Conservation (phyloP, 768 basidiomycete species). For the Mycena metata region DNA sequence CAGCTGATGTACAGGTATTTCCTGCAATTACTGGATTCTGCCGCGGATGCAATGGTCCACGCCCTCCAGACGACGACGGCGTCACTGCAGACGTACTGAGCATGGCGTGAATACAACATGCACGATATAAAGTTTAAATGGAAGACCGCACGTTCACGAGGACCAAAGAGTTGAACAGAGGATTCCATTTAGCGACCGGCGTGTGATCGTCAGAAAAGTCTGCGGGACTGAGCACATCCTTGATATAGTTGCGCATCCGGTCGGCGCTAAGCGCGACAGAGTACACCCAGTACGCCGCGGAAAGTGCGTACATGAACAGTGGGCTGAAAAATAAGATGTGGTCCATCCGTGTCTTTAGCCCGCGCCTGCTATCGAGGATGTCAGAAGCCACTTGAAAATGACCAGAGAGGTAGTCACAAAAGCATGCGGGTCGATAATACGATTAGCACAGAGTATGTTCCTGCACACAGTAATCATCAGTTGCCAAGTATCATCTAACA, state of each 20-base stretch:
- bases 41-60: slow-evolving; percentile 15
- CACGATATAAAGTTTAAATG: not conserved
- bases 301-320: slow-evolving; percentile 25
- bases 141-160: slow-evolving; percentile 26
- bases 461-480: not conserved
- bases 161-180: slow-evolving; percentile 16
- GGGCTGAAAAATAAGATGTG: slow-evolving; percentile 19
- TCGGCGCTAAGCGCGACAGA: not conserved
- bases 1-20: slow-evolving; percentile 4
- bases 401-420: slow-evolving; percentile 6
- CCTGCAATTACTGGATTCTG: not conserved
- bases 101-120: not conserved
- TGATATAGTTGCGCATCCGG: not conserved
- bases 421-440: slow-evolving; percentile 30
- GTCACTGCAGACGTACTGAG: slow-evolving; percentile 24
- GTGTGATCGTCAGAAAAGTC: not conserved
- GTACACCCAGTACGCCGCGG: slow-evolving; percentile 13
- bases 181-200: slow-evolving; percentile 19
- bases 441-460: slow-evolving; percentile 17
- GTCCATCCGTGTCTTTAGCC: slow-evolving; percentile 16
- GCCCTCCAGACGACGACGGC: slow-evolving; percentile 31
- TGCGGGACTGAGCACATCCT: not conserved
- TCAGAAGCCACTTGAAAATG: too few relatives aligned
- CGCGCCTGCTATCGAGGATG: slow-evolving; percentile 20
- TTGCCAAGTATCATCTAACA: not conserved